Evolutionary conservation across 495 filamentous ascomycete species (phyloP).

Genomic region (Penicillium lagena): DNA sequence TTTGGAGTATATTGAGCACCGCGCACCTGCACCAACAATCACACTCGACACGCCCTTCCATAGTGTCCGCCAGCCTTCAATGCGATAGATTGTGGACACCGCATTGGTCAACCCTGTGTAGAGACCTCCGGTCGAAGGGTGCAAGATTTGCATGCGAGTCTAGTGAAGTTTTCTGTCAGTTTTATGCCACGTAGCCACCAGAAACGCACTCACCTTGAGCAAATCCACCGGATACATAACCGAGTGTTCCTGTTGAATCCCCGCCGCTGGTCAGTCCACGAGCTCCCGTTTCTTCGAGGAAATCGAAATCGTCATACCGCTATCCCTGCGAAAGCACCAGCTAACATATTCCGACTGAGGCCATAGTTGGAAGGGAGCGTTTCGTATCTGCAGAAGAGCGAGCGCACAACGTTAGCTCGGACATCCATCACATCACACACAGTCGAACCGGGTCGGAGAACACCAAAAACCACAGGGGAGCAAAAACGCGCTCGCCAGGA

Average conservation of each 20-base stretch:
- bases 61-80: conserved; percentile 82
- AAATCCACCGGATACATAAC: conserved; percentile 99
- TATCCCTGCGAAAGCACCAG: conserved; percentile 95
- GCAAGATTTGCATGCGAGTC: conserved; percentile 97
- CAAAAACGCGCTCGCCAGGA: too few relatives aligned
- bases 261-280: conserved; percentile 12
- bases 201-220: conserved; percentile 69
- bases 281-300: background rate
- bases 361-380: conserved; percentile 64
- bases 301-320: conserved; percentile 52
- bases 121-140: conserved; percentile 74
- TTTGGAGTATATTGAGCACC: background rate
- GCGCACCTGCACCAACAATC: conserved; percentile 82
- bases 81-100: conserved; percentile 80
- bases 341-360: conserved; percentile 72
- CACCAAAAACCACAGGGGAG: too few relatives aligned
- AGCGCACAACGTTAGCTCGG: conserved; percentile 13
- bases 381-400: conserved; percentile 51
- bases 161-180: conserved; percentile 22
- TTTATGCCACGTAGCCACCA: background rate
- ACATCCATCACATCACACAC: too few relatives aligned
- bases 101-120: conserved; percentile 91
- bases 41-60: conserved; percentile 98
- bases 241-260: conserved; percentile 60
- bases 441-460: too few relatives aligned